Percentiles rank a stretch among this genome's conserved stretches.
Evolutionary conservation across 1,284 basidiomycete species (phyloP).

Genomic region (Anthracocystis walkeri): DNA sequence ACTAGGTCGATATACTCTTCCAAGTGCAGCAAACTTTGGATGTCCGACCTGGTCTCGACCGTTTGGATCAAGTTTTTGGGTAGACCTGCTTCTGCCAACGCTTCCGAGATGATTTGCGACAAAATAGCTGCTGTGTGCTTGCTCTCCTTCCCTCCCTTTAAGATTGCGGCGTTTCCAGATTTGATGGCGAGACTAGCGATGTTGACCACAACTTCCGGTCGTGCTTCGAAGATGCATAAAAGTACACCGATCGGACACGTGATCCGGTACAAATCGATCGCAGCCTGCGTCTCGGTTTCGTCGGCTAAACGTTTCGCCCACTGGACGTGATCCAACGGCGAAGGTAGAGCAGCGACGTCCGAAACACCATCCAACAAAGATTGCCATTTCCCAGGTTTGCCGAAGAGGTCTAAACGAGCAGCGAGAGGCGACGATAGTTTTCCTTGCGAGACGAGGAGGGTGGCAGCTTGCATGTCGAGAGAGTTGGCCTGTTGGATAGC

Average conservation of each 20-base stretch:
- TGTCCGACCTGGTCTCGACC: conserved; percentile 91
- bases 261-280: conserved; percentile 88
- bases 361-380: conserved; percentile 89
- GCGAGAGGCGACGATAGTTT: conserved; percentile 84
- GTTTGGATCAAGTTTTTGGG: conserved; percentile 88
- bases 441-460: conserved; percentile 81
- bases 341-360: conserved; percentile 86
- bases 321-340: conserved; percentile 86
- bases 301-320: conserved; percentile 86
- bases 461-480: conserved; percentile 73
- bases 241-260: conserved; percentile 97
- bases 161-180: conserved; percentile 77
- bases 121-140: conserved; percentile 55
- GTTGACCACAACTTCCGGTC: conserved; percentile 98
- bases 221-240: conserved; percentile 95
- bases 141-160: conserved; percentile 67
- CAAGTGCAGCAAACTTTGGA: conserved; percentile 84
- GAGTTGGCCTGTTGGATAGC: conserved; percentile 58
- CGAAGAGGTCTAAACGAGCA: conserved; percentile 85
- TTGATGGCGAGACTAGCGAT: conserved; percentile 97
- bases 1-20: conserved; percentile 96
- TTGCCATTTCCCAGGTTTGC: conserved; percentile 87
- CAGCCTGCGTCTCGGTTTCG: conserved; percentile 71
- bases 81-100: conserved; percentile 76
- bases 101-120: conserved; percentile 78